Conservation (phyloP, 2,329 filamentous ascomycete species). For the Aspergillus ibericus region DNA sequence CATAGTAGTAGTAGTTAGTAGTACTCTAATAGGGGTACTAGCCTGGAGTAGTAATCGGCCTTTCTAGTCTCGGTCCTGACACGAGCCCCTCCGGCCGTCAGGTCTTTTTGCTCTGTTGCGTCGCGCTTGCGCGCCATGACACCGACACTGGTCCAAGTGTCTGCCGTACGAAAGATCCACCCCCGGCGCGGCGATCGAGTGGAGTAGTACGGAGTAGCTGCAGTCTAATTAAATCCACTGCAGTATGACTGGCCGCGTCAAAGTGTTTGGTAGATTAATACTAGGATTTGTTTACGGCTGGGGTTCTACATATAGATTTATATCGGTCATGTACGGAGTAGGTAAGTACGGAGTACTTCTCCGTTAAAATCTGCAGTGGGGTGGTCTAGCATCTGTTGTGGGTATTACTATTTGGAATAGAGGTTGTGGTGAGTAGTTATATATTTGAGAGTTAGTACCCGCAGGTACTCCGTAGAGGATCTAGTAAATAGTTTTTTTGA, state of each 20-base stretch:
- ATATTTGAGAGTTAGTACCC: too few relatives aligned
- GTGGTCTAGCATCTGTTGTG: neutral
- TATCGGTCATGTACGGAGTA: too few relatives aligned
- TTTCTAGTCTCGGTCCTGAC: neutral
- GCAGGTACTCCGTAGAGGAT: too few relatives aligned
- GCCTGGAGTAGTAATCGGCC: neutral
- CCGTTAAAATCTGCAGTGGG: neutral
- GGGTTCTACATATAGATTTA: neutral
- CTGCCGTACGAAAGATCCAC: conserved; percentile 7
- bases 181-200: conserved; percentile 9
- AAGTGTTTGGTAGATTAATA: neutral
- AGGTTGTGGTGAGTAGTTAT: too few relatives aligned
- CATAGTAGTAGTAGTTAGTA: too few relatives aligned
- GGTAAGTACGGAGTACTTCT: neutral
- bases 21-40: neutral
- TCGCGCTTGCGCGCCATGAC: neutral
- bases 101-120: neutral
- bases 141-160: conserved; percentile 8
- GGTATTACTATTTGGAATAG: too few relatives aligned
- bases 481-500: too few relatives aligned
- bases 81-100: neutral
- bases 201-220: conserved; percentile 7
- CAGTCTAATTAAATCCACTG: neutral
- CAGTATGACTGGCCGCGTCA: neutral
- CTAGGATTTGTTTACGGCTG: neutral